These are phyloP conservation scores for Mycena rosella DNA, from an alignment of 768 basidiomycete species.

Conservation along the genomic window DNA sequence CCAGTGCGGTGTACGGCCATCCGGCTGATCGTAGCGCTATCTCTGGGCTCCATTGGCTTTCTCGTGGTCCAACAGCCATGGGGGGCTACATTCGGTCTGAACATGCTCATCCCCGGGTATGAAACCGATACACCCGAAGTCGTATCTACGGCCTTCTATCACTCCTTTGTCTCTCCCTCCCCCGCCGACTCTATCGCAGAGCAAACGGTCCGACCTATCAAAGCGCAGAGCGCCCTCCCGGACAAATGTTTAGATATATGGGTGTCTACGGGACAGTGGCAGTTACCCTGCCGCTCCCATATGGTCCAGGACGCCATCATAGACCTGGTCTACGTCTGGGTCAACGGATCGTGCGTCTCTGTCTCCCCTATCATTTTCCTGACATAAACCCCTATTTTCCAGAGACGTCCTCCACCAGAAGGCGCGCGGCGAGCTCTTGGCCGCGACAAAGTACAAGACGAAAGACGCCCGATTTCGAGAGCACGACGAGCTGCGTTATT, in stretches of 20 bases:
- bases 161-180: constrained; percentile 29
- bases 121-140: neutral
- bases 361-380: neutral
- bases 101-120: constrained; percentile 5
- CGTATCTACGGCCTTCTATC: constrained; percentile 19
- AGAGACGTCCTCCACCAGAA: constrained; percentile 35
- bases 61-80: constrained; percentile 31
- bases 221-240: constrained; percentile 29
- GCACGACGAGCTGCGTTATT: constrained; percentile 54
- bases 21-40: constrained; percentile 31
- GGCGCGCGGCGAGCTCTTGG: constrained; percentile 25
- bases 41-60: constrained; percentile 30
- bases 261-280: constrained; percentile 34
- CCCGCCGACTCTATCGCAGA: constrained; percentile 17
- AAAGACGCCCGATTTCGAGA: constrained; percentile 43
- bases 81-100: constrained; percentile 4
- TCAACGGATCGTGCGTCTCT: constrained; percentile 39
- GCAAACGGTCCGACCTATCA: constrained; percentile 28
- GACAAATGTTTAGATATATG: constrained; percentile 34
- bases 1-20: constrained; percentile 32
- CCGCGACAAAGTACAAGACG: constrained; percentile 8
- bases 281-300: constrained; percentile 27
- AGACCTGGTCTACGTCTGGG: constrained; percentile 39
- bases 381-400: no score
- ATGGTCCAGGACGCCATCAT: constrained; percentile 34